Evolutionary conservation across 306 rosid genomes (phyloP), one percentile per base, ranked within the genome.

Genomic region (Amphicarpaea edgeworthii): DNA sequence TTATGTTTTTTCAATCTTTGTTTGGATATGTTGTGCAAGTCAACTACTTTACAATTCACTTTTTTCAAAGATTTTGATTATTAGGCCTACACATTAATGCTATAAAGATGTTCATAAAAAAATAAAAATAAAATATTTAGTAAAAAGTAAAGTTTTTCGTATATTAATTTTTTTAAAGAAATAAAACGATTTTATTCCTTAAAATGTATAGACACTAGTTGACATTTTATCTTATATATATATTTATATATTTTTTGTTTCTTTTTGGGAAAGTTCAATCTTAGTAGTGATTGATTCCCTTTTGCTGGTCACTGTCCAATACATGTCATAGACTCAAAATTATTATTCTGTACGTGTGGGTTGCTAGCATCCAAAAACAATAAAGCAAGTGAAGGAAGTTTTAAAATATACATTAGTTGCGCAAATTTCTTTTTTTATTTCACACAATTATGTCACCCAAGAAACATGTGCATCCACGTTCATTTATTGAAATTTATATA

Each of bases 321-420:
- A 12, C 46, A 68, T 49, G 62, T 75, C 68, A 24, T 11, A 11
- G 61, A 38, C 19, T 63, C 45, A 10, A 43, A 41, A 67, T 66
- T 40, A 68, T 42, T 51, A 62, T 62, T 64, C 49, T 42, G 55
- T 82, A 21, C 67, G 54, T 63, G 68, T 30, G 73, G 70, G 26
- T 43, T 68, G 81, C 74, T 43, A 28, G 15, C 15, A 12, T 82
- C 70, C 85, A 76, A 81, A 66, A 46, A 7, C 71, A 9, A 37
- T 28, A 28, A n/a, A n/a, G 15, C 66, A 49, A 68, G 72, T 58
- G 58, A 17, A 60, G 37, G 23, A 28, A 60, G 60, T 58, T 70
- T 59, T 2, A 37, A 0, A n/a, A 17, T 19, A 41, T 2, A 41
- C 6, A 37, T 58, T 58, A 57, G 63, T 23, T 57, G 63, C 63